Evolutionary conservation across 2,329 filamentous ascomycete genomes (phyloP), one percentile per base, ranked within the genome.

Genomic region (Lecanoromycetidae sp.): DNA sequence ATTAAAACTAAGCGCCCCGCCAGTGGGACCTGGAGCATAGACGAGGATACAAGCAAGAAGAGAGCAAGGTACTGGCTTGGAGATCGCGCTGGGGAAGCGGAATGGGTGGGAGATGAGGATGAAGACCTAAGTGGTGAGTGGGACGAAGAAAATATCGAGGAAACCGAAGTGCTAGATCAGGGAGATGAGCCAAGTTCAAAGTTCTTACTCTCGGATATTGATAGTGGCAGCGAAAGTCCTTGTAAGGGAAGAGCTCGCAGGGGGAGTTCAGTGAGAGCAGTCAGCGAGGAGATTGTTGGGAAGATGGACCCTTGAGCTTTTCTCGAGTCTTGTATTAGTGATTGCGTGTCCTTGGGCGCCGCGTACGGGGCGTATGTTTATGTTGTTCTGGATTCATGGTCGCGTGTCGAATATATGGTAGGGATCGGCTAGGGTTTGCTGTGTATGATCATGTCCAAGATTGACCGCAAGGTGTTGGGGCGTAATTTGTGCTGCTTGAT

Each of bases 61-160:
- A 81, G 88, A 38, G 86, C 87, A 12, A 77, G 76, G 52, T 95
- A 86, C 64, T 95, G 88, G 90, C 75, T 95, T 3, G 87, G 87
- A 34, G 80, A 86, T 52, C 72, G 68, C 32, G 69, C 72, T 3
- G 61, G 66, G 42, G 63, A 63, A 35, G 66, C 66, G 43, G 67
- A 66, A 34, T 61, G 60, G 39, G 65, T 67, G 41, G 66, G 64
- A 26, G 70, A 72, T 29, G 64, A 70, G 53, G 63, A 66, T 20
- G 51, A 50, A 26, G 49, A 50, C 25, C 25, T 49, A 9, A 43
- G 38, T 29, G 30, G 45, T 42, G 35, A 46, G 19, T 41, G 38
- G 44, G 27, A 43, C 34, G 44, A 38, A 12, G 33, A 46, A 22
- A 46, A 42, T 6, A 26, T 36, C 10, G 30, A 48, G 26, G 46